Base-by-base conservation (phyloP, 148 eudicot species). In the Fagopyrum homotropicum region DNA sequence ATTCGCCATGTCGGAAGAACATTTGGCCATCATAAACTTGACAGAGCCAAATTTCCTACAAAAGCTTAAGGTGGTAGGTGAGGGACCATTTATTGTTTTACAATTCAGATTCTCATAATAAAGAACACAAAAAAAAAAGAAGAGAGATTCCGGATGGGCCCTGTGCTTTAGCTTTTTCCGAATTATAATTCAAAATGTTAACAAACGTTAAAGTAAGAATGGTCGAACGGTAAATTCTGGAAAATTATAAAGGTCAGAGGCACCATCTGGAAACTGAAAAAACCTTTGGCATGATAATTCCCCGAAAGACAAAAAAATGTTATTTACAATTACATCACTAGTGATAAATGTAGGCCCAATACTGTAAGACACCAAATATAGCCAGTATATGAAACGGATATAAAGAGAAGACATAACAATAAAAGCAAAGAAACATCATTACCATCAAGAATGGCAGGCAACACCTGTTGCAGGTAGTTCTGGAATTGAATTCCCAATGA, bases 401-500 rank as follows among this genome's bases (percentile, higher is more conserved):
- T 6, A 69, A 54, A 40, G 45, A 48, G 74, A 51, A 55, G 35
- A 76, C 19, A 45, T 6, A 72, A 16, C 40, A 29, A 22, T 12
- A 35, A 52, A 55, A 45, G 72, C 45, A 14, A 40, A 52, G 59
- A 63, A 30, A 52, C 47, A n/a, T 43, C 54, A 81, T 78, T 83
- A 95, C 98, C 98, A 83, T 95, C 98, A 80, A 95, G 86, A 56
- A 95, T 95, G 73, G 98, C 88, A 76, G 98, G 98, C 75, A 95
- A 81, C 77, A 95, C 97, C 80, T 87, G 97, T 80, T 85, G 98
- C 82, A 95, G 74, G 82, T 95, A 95, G 80, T 90, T 89, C 88
- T 95, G 98, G 82, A 95, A 95, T 79, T 92, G 96, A 57, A 84
- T 89, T 57, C 98, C 98, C 52, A 95, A 78, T 71, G 98, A 92